A percentile compares a stretch with the other conserved stretches of the same genome.
Evolutionary conservation across 495 filamentous ascomycete genomes (phyloP).

Genomic region (Aspergillus carlsbadensis): DNA sequence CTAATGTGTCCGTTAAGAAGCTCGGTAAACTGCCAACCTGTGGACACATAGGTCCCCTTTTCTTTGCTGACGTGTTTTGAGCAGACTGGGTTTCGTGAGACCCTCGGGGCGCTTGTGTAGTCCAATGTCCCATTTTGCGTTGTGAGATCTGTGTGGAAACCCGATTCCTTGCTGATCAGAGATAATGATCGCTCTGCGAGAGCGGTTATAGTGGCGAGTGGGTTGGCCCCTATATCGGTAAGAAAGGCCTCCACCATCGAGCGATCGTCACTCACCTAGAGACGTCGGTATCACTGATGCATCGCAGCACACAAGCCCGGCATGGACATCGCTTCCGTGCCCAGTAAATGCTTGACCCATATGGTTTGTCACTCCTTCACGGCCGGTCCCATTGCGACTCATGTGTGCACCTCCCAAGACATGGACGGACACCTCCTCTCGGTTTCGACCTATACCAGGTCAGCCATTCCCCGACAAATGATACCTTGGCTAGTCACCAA

Average conservation of each 20-base stretch:
- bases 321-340: conserved; percentile 45
- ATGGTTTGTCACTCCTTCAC: conserved; percentile 62
- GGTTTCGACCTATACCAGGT: conserved; percentile 1
- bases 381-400: conserved; percentile 55
- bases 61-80: background rate
- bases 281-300: conserved; percentile 61
- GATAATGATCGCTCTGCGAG: conserved; percentile 63
- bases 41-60: background rate
- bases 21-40: conserved; percentile 14
- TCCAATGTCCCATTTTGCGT: conserved; percentile 43
- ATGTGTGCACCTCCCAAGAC: conserved; percentile 69
- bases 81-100: background rate
- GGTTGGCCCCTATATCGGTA: conserved; percentile 46
- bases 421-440: conserved; percentile 64
- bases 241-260: background rate
- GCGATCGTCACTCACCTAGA: conserved; percentile 36
- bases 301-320: conserved; percentile 62
- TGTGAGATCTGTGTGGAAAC: conserved; percentile 45
- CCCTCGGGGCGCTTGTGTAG: background rate
- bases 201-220: conserved; percentile 68
- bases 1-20: conserved; percentile 2
- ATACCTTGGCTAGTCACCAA: conserved; percentile 7
- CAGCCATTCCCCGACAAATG: background rate
- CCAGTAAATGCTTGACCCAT: conserved; percentile 60
- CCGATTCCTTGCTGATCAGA: conserved; percentile 37